These are phyloP conservation scores for Mucor velutinosus DNA, from an alignment of 371 early-diverging fungal genomes.

Conservation along the genomic window DNA sequence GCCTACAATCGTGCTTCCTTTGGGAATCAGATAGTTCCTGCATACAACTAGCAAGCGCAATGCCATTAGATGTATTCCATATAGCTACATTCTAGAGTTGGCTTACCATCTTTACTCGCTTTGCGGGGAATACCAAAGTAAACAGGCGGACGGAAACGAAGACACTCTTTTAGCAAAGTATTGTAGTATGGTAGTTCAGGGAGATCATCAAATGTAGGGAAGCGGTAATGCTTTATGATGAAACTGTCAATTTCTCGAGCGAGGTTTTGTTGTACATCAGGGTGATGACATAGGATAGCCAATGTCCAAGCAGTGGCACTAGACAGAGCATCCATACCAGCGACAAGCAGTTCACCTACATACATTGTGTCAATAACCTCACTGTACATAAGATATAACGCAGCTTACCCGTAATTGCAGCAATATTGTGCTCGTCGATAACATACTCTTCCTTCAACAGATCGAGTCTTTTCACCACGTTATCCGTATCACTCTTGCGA, in stretches of 20 bases:
- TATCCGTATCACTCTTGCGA: conserved; percentile 5
- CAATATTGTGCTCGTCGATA: conserved; percentile 15
- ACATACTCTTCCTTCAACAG: conserved; percentile 3
- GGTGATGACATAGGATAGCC: conserved; percentile 17
- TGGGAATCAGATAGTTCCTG: conserved; percentile 23
- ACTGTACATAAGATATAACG: conserved; percentile 2
- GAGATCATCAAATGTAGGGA: conserved; percentile 23
- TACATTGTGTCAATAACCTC: not conserved
- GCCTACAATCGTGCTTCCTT: conserved; percentile 12
- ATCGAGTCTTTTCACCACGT: conserved; percentile 15
- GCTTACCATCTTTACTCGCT: conserved; percentile 33
- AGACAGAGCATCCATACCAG: conserved; percentile 12
- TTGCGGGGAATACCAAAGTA: conserved; percentile 33
- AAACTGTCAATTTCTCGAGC: conserved; percentile 20
- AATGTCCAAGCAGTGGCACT: conserved; percentile 12
- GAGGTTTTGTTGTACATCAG: conserved; percentile 20
- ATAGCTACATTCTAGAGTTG: not conserved
- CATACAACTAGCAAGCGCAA: not conserved
- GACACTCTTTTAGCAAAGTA: conserved; percentile 31
- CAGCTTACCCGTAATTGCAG: conserved; percentile 25
- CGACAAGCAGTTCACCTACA: conserved; percentile 14
- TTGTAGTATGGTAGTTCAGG: conserved; percentile 24
- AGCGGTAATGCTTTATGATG: conserved; percentile 16
- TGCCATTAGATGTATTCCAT: not conserved
- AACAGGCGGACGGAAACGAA: conserved; percentile 28